These are phyloP conservation scores for Capsicum pubescens DNA, from an alignment of 257 asterid genomes.

Conservation along the genomic window DNA sequence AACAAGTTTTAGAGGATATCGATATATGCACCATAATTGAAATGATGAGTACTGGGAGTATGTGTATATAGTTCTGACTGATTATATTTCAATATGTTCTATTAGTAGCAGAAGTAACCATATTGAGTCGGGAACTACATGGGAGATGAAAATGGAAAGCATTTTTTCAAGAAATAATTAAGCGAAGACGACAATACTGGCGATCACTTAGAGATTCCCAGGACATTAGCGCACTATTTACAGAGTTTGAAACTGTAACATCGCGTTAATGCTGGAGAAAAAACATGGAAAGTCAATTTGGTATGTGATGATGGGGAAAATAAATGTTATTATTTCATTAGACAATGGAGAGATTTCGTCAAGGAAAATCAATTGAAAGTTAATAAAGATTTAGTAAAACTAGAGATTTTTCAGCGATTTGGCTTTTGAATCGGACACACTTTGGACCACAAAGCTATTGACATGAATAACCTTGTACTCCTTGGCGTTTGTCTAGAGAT, in stretches of 20 bases:
- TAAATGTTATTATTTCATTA: constrained; percentile 7
- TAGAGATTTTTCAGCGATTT: not conserved
- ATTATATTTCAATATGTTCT: no score
- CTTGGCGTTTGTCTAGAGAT: constrained; percentile 23
- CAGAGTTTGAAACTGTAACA: constrained; percentile 12
- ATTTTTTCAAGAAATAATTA: no score
- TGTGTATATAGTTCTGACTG: no score
- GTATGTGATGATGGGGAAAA: not conserved
- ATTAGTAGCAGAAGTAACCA: no score
- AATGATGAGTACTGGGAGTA: no score
- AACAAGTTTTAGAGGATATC: no score
- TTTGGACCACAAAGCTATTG: constrained; percentile 8
- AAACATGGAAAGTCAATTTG: not conserved
- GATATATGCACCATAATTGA: no score
- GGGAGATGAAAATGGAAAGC: no score
- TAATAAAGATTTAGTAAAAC: not conserved
- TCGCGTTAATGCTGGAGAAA: not conserved
- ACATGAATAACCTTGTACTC: not conserved
- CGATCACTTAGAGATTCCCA: not conserved
- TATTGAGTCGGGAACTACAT: no score
- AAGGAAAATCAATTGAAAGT: constrained; percentile 3
- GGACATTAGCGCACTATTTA: constrained; percentile 9
- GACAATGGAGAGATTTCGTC: constrained; percentile 13
- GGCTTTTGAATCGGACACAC: not conserved
- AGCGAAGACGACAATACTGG: no score